Percentiles rank a stretch among this genome's conserved stretches.
Evolutionary conservation across 2,329 filamentous ascomycete species (phyloP).

Genomic region (Sordariomycetes sp.): DNA sequence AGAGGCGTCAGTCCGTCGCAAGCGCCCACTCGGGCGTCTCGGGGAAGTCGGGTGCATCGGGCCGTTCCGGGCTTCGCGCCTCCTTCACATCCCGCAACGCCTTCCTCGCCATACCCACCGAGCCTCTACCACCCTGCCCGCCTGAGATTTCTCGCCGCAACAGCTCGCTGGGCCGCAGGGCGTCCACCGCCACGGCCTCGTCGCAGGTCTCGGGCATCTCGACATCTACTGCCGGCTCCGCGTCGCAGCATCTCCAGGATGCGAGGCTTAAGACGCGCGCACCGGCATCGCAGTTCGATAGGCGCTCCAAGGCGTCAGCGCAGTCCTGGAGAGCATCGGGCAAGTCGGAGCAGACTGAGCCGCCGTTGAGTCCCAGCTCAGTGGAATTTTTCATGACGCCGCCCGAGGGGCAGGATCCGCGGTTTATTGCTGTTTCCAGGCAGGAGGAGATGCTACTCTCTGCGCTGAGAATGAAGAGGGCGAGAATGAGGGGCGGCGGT

Average conservation of each 20-base stretch:
- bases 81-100: slow-evolving; percentile 26
- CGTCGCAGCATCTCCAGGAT: slow-evolving; percentile 18
- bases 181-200: slow-evolving; percentile 5
- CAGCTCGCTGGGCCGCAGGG: slow-evolving; percentile 14
- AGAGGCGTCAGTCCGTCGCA: slow-evolving; percentile 1
- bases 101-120: slow-evolving; percentile 25
- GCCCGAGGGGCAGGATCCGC: slow-evolving; percentile 20
- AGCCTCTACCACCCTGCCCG: background rate
- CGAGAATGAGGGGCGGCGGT: slow-evolving; percentile 36
- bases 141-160: slow-evolving; percentile 7
- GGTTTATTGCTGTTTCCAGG: slow-evolving; percentile 43
- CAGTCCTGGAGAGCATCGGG: slow-evolving; percentile 5
- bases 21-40: slow-evolving; percentile 9
- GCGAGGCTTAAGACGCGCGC: slow-evolving; percentile 19
- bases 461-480: slow-evolving; percentile 41
- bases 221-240: slow-evolving; percentile 14
- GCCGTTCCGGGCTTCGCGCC: slow-evolving; percentile 21
- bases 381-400: slow-evolving; percentile 33
- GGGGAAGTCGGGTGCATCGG: slow-evolving; percentile 9
- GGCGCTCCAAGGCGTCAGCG: slow-evolving; percentile 4
- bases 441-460: slow-evolving; percentile 46
- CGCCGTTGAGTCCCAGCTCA: slow-evolving; percentile 37
- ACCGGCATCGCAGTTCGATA: slow-evolving; percentile 15
- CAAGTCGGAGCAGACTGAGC: slow-evolving; percentile 26
- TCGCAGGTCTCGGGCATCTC: slow-evolving; percentile 20